Percentiles rank a stretch among this genome's conserved stretches.
Conservation (phyloP, 1,284 basidiomycete species). For the Rhodotorula sp. region DNA sequence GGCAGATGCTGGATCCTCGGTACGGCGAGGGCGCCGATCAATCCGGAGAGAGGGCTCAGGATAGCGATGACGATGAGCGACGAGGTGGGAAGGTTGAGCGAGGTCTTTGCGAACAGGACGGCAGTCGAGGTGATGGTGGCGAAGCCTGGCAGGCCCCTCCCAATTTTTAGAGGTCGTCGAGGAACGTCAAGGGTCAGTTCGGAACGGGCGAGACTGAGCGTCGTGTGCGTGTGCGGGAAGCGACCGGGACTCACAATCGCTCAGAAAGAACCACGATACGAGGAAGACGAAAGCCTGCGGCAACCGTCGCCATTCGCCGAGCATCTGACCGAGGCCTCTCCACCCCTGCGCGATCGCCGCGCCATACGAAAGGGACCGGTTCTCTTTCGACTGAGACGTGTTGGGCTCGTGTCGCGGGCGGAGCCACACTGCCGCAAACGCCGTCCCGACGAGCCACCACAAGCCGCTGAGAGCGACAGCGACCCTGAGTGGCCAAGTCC, state of each 20-base stretch:
- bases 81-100: constrained; percentile 68
- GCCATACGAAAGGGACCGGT: neutral
- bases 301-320: constrained; percentile 36
- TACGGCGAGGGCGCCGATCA: constrained; percentile 70
- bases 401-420: neutral
- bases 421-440: constrained; percentile 9
- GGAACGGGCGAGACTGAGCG: neutral
- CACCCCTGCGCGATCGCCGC: constrained; percentile 19
- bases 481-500: constrained; percentile 30
- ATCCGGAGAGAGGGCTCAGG: constrained; percentile 63
- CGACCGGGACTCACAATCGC: constrained; percentile 62
- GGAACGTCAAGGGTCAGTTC: no score
- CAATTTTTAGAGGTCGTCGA: no score
- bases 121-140: constrained; percentile 80
- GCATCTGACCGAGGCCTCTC: constrained; percentile 29
- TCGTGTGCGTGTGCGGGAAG: neutral
- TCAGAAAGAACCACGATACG: constrained; percentile 85
- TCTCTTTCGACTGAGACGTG: no score
- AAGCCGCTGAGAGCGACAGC: constrained; percentile 29
- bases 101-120: constrained; percentile 76
- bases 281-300: constrained; percentile 73
- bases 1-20: constrained; percentile 62
- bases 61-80: constrained; percentile 69
- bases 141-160: constrained; percentile 57
- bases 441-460: constrained; percentile 35